phyloP scores from a whole-genome alignment of 1,284 basidiomycete genomes.

The Melampsora abietis-canadensis region DNA sequence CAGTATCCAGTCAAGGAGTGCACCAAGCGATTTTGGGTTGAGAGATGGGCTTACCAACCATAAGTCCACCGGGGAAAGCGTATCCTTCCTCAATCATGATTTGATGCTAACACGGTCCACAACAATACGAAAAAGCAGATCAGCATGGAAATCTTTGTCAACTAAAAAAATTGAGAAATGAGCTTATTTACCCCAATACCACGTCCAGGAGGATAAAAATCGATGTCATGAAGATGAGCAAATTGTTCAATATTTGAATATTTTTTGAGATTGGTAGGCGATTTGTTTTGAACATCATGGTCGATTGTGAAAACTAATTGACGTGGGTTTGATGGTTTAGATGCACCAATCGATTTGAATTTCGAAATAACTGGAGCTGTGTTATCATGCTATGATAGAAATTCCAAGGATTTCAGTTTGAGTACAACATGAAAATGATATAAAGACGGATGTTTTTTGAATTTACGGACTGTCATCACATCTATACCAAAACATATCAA shows the following conservation, averaged over 20 bases:
- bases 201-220: conserved; percentile 95
- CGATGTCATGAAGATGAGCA: conserved; percentile 76
- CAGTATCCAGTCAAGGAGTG: not conserved
- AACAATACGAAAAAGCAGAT: not conserved
- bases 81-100: conserved; percentile 93
- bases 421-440: not conserved
- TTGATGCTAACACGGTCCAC: conserved; percentile 63
- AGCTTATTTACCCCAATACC: conserved; percentile 71
- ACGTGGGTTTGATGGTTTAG: conserved; percentile 71
- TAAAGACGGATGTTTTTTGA: not conserved
- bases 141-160: not conserved
- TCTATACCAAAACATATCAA: not conserved
- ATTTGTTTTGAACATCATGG: conserved; percentile 97
- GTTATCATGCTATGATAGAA: conserved; percentile 30
- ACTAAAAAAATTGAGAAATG: conserved; percentile 49
- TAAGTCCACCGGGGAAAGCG: conserved; percentile 75
- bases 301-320: conserved; percentile 96
- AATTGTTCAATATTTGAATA: conserved; percentile 90
- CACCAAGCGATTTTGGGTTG: not conserved
- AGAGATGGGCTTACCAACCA: conserved; percentile 61
- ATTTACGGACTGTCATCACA: conserved; percentile 33
- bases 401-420: not conserved
- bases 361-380: conserved; percentile 56
- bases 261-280: conserved; percentile 86
- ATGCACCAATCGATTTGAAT: conserved; percentile 92